Evolutionary conservation across 768 basidiomycete genomes (phyloP), one percentile per base, ranked within the genome.

Genomic region (Termitomyces sp.): DNA sequence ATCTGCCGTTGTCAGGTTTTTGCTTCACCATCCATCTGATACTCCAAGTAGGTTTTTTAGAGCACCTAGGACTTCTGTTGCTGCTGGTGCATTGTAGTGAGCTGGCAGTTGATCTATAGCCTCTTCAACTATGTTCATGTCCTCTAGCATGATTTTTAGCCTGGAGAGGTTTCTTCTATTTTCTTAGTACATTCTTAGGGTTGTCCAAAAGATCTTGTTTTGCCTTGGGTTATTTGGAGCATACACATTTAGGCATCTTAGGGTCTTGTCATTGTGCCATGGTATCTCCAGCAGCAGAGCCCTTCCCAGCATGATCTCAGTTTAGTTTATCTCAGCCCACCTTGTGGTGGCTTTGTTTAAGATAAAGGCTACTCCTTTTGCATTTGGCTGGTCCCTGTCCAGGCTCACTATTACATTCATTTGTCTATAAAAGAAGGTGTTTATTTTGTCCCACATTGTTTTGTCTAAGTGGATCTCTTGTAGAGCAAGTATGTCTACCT

Each of bases 41-140:
- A 56, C 14, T n/a, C n/a, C n/a, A n/a, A n/a, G n/a, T n/a, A n/a
- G n/a, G n/a, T n/a, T n/a, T n/a, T n/a, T n/a, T n/a, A n/a, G n/a
- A n/a, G n/a, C n/a, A n/a, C n/a, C n/a, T n/a, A n/a, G n/a, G n/a
- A n/a, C n/a, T n/a, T n/a, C n/a, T n/a, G n/a, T n/a, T n/a, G n/a
- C n/a, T n/a, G n/a, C n/a, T n/a, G n/a, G n/a, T n/a, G n/a, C n/a
- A n/a, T n/a, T n/a, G 0, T 79, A n/a, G n/a, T n/a, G n/a, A n/a
- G n/a, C 76, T 0, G 73, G 43, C 39, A 81, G n/a, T n/a, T 56
- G 0, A 77, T 16, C n/a, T n/a, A n/a, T n/a, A n/a, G n/a, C n/a
- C n/a, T 24, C 78, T 70, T n/a, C n/a, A n/a, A n/a, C n/a, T n/a
- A n/a, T n/a, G n/a, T n/a, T n/a, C n/a, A n/a, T n/a, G n/a, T n/a